Percentiles rank a stretch among this genome's conserved stretches.
Evolutionary conservation across 2,329 filamentous ascomycete genomes (phyloP).

Genomic region (Trichoderma oligosporum): DNA sequence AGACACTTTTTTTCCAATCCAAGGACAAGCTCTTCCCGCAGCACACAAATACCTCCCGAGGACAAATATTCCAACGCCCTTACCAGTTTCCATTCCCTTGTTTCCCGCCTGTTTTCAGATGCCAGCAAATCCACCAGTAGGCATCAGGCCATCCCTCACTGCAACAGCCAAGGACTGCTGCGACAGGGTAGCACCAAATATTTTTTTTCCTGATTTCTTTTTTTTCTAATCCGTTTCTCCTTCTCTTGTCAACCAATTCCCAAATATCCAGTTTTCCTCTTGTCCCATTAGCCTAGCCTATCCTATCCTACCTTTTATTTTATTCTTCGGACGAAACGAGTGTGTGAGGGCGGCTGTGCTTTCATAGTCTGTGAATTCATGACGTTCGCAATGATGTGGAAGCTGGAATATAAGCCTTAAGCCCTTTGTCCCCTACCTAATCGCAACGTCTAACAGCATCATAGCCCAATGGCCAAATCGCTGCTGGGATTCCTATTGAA

Average conservation of each 20-base stretch:
- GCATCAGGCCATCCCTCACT: constrained; percentile 9
- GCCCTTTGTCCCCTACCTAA: constrained; percentile 5
- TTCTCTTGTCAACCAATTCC: background rate
- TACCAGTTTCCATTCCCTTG: constrained; percentile 16
- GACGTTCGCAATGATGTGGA: background rate
- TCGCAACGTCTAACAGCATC: constrained; percentile 4
- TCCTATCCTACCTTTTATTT: background rate
- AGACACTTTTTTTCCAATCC: constrained; percentile 4
- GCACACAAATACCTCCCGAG: constrained; percentile 1
- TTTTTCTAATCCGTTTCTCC: background rate
- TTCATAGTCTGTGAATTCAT: background rate
- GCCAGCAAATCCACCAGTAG: background rate
- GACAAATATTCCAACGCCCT: constrained; percentile 8
- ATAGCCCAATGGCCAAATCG: background rate
- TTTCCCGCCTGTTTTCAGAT: constrained; percentile 11
- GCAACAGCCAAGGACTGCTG: constrained; percentile 13
- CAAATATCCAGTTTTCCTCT: constrained; percentile 10
- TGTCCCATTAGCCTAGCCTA: constrained; percentile 10
- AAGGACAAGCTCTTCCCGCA: background rate
- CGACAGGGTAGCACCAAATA: constrained; percentile 13
- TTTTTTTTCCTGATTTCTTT: background rate
- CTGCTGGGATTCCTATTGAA: constrained; percentile 1
- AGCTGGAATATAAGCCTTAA: background rate
- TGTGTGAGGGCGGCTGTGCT: background rate
- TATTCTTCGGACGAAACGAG: background rate